Base-by-base conservation (phyloP, 2,329 filamentous ascomycete species). In the Penicillium sp. region DNA sequence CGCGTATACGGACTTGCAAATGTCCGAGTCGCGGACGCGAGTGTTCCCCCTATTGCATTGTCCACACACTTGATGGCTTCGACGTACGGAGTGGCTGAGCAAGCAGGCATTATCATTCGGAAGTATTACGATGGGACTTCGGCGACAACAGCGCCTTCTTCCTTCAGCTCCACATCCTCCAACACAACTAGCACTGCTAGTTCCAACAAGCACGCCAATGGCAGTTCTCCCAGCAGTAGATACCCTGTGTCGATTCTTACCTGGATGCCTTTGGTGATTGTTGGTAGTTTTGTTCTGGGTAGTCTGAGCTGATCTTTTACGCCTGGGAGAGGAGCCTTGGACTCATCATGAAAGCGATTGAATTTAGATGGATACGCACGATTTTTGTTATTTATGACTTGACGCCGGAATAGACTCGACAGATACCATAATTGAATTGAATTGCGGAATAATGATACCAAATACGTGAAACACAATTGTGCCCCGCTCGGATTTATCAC, bases 31-130 rank as follows among this genome's bases (percentile, higher is more conserved):
- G 71, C 70, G 0, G 73, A 75, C 5, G 72, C 73, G 9, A 73
- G 71, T 56, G 65, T 73, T 4, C 65, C 69, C 0, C 72, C 72
- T 0, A 72, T 72, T 19, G 55, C 74, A 1, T 64, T 76, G 54
- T 74, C 74, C 0, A 73, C 74, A 1, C 75, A 76, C 63, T 65
- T 76, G 19, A 76, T 76, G 74, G 59, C 68, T 5, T 74, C 73
- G 15, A 76, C 75, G 13, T 76, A 76, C 38, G 75, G 73, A 0
- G 35, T 76, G 12, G 74, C 75, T 3, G 75, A 76, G 54, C 69
- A 68, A 57, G 73, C 73, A 7, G 70, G 68, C 49, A 63, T 56
- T 15, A 69, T 75, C 22, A 74, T 75, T 61, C 69, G 70, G 15
- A 62, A 59, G 5, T 71, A 63, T 44, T 68, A 61, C 13, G 60